Conservation (phyloP, 2,329 filamentous ascomycete genomes). For the Salinomyces thailandicus region DNA sequence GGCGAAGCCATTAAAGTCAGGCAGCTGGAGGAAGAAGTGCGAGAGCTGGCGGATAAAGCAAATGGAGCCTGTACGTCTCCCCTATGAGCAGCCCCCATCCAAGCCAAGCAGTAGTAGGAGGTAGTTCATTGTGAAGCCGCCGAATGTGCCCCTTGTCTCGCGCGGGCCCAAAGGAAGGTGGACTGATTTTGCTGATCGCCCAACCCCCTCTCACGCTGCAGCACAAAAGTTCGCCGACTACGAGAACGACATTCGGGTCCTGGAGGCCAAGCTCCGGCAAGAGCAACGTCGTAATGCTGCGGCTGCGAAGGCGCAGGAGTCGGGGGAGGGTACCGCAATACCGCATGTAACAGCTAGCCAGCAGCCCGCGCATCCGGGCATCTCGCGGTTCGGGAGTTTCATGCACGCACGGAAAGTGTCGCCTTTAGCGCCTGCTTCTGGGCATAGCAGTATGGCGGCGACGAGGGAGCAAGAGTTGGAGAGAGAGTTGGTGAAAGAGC, state of each 20-base stretch:
- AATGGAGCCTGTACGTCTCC: slow-evolving; percentile 45
- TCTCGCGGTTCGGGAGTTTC: slow-evolving; percentile 35
- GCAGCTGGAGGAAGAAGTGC: slow-evolving; percentile 62
- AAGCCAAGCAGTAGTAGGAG: neutral
- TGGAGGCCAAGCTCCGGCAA: slow-evolving; percentile 37
- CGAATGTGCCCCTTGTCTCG: no score
- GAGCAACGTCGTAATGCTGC: slow-evolving; percentile 16
- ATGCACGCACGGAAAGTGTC: slow-evolving; percentile 29
- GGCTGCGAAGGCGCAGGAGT: slow-evolving; percentile 1
- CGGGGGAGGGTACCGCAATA: slow-evolving; percentile 3
- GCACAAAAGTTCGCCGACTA: slow-evolving; percentile 56
- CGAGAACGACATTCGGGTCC: slow-evolving; percentile 60
- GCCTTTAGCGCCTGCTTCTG: slow-evolving; percentile 28
- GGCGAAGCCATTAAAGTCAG: slow-evolving; percentile 30
- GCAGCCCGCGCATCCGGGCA: slow-evolving; percentile 16
- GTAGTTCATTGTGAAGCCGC: no score
- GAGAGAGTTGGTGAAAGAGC: slow-evolving; percentile 55
- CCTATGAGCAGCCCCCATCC: neutral
- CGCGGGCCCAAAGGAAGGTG: neutral
- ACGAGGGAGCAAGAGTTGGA: slow-evolving; percentile 41
- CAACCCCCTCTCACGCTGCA: no score
- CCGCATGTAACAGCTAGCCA: slow-evolving; percentile 22
- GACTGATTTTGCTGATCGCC: slow-evolving; percentile 1
- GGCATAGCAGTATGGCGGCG: slow-evolving; percentile 16
- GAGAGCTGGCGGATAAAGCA: slow-evolving; percentile 59